These are phyloP conservation scores for Scutellaria baicalensis DNA, from an alignment of 257 asterid species.

Conservation along the genomic window DNA sequence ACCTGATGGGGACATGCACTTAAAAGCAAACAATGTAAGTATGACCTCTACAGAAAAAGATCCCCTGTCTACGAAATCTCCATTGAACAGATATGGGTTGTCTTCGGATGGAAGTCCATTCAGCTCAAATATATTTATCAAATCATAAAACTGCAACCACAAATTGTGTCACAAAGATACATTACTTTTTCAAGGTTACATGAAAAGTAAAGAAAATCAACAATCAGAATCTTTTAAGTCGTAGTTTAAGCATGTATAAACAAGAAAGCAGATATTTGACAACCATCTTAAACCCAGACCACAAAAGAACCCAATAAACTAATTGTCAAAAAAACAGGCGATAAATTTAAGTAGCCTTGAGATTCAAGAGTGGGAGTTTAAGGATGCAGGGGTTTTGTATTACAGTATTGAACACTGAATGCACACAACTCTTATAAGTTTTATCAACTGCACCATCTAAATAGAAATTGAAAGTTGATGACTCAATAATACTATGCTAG, in stretches of 20 bases:
- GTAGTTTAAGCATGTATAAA: background rate
- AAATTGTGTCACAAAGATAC: slow-evolving; percentile 11
- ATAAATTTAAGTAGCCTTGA: background rate
- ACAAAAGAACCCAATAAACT: background rate
- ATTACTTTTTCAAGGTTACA: slow-evolving; percentile 9
- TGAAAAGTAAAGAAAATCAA: background rate
- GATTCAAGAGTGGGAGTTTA: background rate
- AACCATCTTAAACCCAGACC: slow-evolving; percentile 9
- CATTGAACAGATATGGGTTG: slow-evolving; percentile 95
- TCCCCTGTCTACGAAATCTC: slow-evolving; percentile 98
- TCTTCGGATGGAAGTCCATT: slow-evolving; percentile 98
- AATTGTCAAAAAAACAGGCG: background rate
- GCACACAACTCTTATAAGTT: background rate
- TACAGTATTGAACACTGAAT: background rate
- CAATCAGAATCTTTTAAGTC: background rate
- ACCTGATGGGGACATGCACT: slow-evolving; percentile 99
- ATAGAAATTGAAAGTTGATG: slow-evolving; percentile 1
- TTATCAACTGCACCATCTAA: background rate
- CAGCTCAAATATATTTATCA: slow-evolving; percentile 91
- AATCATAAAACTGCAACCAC: slow-evolving; percentile 82
- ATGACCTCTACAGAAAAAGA: slow-evolving; percentile 93
- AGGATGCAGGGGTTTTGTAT: background rate
- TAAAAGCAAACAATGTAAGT: slow-evolving; percentile 89
- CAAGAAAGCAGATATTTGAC: background rate
- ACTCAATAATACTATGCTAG: background rate